Base-by-base conservation (phyloP, 345 rosid species). In the Gossypium raimondii region DNA sequence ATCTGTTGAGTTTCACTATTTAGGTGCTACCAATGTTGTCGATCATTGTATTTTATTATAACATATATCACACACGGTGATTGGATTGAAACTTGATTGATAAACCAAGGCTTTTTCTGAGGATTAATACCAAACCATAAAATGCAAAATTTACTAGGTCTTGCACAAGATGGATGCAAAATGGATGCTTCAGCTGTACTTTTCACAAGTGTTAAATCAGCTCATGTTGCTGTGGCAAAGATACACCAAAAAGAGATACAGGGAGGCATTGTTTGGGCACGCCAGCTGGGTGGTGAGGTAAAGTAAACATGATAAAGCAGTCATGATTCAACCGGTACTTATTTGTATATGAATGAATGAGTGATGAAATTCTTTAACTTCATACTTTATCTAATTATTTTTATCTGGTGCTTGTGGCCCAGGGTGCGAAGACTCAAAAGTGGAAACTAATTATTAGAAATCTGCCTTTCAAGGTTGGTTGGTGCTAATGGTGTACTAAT, bases 231-330 rank as follows among this genome's bases (percentile, higher is more conserved):
- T 75, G 92, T 93, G 75, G 80, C 74, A 62, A 59, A 41, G 70
- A 68, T 93, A 43, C 99, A 93, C 84, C 92, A 88, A 74, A 91
- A 87, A 77, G 85, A 85, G 64, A 82, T 93, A 56, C 85, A 79
- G 20, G 98, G 93, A 25, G 89, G 84, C 62, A 47, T 70, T 80
- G 84, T 95, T 61, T 95, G 99, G 99, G 98, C 97, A 48, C 89
- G 97, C 41, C 98, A 94, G 84, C 87, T 93, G 38, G 99, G 99
- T 76, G 96, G 99, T 45, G 99, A 88, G 98, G 98, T 94, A 84
- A 84, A 72, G 24, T 53, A 71, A 61, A 12, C 61, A 8, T 34
- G 24, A 3, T 16, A 43, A 47, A 66, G 22, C 11, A 41, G 55
- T 67, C 13, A 51, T 71, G 58, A 48, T 77, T 16, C 14, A 29